Evolutionary conservation across 768 basidiomycete species (phyloP), one percentile per base, ranked within the genome.

Genomic region (Butyriboletus loyo): DNA sequence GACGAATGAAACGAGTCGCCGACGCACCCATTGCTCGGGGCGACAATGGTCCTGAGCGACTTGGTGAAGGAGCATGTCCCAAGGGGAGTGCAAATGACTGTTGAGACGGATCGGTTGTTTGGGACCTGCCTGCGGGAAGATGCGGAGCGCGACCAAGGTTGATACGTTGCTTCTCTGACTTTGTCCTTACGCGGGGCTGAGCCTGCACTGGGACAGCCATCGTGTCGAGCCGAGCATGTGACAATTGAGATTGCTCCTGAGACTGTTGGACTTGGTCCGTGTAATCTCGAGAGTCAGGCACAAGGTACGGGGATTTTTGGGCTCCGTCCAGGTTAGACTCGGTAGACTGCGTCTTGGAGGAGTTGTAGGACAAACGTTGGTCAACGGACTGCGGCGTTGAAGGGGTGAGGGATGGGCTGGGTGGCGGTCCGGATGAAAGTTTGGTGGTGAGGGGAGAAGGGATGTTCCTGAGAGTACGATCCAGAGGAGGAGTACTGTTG

Each of bases 1-100:
- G 86, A 47, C 96, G 87, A 28, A 98, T 85, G 73, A 98, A 94
- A 32, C 95, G 86, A 43, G 89, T 82, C 9, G 92, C 89, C 0
- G 85, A 83, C 15, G 85, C 84, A 46, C 84, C 77, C 72, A 91
- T 81, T 21, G 80, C 77, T 62, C 80, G 84, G 28, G 88, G 85
- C 7, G 83, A 85, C 36, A 89, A 72, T 10, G 85, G 81, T 19
- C 75, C 79, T 2, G 76, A 63, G 34, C 79, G 70, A 39, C 66
- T 67, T 17, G 72, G 46, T 13, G 70, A 64, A 15, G 75, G 63
- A 7, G 63, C 63, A 36, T 63, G 54, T 22, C 38, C 56, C 0
- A 67, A 56, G 0, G 69, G 56, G 28, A 63, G 61, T 9, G 56
- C 57, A 54, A 76, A 79, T 34, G 79, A 75, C 54, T 78, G 74